Evolutionary conservation across 257 asterid genomes (phyloP), one percentile per base, ranked within the genome.

Genomic region (Rauvolfia tetraphylla): DNA sequence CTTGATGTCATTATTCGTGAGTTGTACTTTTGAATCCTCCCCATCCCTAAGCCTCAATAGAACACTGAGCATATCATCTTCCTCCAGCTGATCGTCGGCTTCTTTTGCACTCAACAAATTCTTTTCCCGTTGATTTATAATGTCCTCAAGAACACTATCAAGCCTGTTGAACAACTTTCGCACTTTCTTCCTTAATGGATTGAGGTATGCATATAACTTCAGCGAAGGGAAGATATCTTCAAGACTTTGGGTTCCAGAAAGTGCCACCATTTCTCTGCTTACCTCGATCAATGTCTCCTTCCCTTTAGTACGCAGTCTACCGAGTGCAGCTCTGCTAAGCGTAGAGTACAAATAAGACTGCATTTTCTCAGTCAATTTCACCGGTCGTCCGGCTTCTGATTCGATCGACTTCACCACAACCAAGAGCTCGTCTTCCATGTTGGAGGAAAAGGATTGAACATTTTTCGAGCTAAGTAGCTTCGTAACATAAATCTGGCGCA

Each of bases 401-500:
- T 75, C 72, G 80, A 62, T 25, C 29, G 15, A 61, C 63, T 34
- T 10, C 5, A 39, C 42, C 42, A 39, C 7, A 39, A 39, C 42
- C 42, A 39, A 39, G 42, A 78, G 66, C 49, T 75, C 85, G n/a
- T 22, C 65, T 68, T 74, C 75, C 62, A 63, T 56, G 23, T 58
- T 62, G 14, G 13, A 36, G 22, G 29, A 71, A n/a, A 83, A 76
- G 0, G 79, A 77, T 20, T 63, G 31, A 3, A 22, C 75, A 44
- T 75, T 68, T 15, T 27, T 54, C 2, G 78, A 54, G 58, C 76
- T 46, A 33, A 83, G 33, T 31, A 80, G 69, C 25, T 77, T 72
- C 34, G 41, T 34, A 67, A 68, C 82, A 25, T 75, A 77, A 36
- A 83, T 46, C 53, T 49, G 77, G 53, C 74, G 75, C 44, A 31